Base-by-base conservation (phyloP, 83 land plant species). In the Isoetes engelmannii region DNA sequence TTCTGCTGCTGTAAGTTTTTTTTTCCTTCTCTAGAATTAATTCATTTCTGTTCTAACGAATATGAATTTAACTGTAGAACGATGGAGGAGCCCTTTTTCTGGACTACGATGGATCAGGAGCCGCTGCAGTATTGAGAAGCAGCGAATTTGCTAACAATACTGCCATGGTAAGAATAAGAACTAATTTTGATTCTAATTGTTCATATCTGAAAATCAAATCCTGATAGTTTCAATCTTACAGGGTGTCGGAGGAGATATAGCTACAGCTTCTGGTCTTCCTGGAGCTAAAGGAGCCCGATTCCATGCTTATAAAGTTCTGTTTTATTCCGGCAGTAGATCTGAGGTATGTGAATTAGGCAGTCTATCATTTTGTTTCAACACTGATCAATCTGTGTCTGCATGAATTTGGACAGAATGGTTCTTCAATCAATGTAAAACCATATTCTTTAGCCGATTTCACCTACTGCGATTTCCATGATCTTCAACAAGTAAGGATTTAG, bases 381-480 rank as follows among this genome's bases (percentile, higher is more conserved):
- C 37, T 28, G 37, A 28, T 28, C 37, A 28, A 0, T 28, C 37
- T 28, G 1, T 28, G 37, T 28, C 0, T 28, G 37, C 37, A 28
- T 28, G 37, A 28, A 28, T 28, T 28, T 28, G 0, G 2, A 28
- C 37, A 28, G 37, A 28, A 28, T 28, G 37, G 37, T 28, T 28
- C 37, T 28, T 28, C 37, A 2, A 28, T 28, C 37, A 28, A 28
- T 2, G 74, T 72, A 7, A 65, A 49, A 18, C 51, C 53, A 20
- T 68, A 5, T 21, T 63, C 74, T 51, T 37, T 49, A 12, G 48
- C 68, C 5, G 48, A 20, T 13, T 72, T 72, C 50, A 61, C 70
- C 9, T 62, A 61, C 3, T 72, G 74, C 56, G 74, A 72, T 18
- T 72, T 72, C 55, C 20, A 68, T 28, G n/a, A 28, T 28, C 37